Conservation (phyloP, 2,329 filamentous ascomycete genomes). For the Ilyonectria sp. region DNA sequence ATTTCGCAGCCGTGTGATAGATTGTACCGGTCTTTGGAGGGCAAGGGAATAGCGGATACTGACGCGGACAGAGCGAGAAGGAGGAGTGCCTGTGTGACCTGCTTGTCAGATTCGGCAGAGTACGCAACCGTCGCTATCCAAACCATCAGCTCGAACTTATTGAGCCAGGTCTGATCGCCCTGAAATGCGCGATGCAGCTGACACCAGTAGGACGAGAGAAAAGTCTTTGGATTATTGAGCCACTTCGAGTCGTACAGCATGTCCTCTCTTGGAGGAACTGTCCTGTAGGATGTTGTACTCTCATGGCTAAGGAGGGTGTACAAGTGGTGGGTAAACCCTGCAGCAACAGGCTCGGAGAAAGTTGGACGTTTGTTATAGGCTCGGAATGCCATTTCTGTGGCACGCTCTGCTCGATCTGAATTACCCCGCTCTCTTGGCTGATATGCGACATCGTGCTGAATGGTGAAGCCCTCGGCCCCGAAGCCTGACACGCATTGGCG, state of each 20-base stretch:
- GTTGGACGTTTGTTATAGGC: background rate
- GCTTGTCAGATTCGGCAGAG: constrained; percentile 13
- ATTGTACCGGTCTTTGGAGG: constrained; percentile 2
- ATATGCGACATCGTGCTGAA: constrained; percentile 30
- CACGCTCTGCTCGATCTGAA: background rate
- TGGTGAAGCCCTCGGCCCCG: constrained; percentile 40
- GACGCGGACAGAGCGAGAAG: constrained; percentile 20
- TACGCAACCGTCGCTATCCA: constrained; percentile 40
- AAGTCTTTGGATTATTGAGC: constrained; percentile 10
- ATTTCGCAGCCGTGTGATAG: constrained; percentile 15
- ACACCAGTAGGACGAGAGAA: constrained; percentile 35
- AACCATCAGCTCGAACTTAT: constrained; percentile 33
- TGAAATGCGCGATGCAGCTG: constrained; percentile 37
- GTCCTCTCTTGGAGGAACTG: background rate
- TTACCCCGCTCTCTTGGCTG: constrained; percentile 13
- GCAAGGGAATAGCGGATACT: background rate
- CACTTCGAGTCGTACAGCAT: constrained; percentile 39
- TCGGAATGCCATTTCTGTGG: constrained; percentile 7
- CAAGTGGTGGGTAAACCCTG: background rate
- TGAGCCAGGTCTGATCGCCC: constrained; percentile 26
- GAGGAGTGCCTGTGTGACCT: constrained; percentile 34
- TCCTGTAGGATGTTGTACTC: background rate
- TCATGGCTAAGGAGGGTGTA: constrained; percentile 9
- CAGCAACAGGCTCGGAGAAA: background rate
- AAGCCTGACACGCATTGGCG: constrained; percentile 30